Base-by-base conservation (phyloP, 495 filamentous ascomycete species). In the Talaromyces thailandensis region DNA sequence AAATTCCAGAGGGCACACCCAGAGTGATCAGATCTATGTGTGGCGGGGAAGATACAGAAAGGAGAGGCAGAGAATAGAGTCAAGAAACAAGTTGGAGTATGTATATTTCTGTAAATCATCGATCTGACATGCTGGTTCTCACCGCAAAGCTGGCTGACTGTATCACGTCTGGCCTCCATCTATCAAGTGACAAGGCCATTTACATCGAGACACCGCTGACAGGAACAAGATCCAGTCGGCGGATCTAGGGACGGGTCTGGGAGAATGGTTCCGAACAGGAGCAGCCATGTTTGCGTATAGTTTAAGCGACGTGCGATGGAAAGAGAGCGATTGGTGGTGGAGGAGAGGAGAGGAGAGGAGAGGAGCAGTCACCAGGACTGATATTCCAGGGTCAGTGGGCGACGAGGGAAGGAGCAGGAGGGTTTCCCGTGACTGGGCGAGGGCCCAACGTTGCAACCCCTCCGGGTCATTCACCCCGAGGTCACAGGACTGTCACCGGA, bases 121-220 rank as follows among this genome's bases (percentile, higher is more conserved):
- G 26, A 21, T 31, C 26, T 14, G 26, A 2, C 24, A 31, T 18
- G 28, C 55, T 32, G 26, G 9, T 57, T 57, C 6, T 35, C 16
- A 53, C 25, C 24, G 23, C 21, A 25, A 57, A 9, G 24, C 55
- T 11, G 31, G 56, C 26, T 61, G 59, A 61, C 59, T 61, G 40
- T 29, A 61, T 61, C 59, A 61, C 59, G 40, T 61, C 59, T 26
- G 43, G 24, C 26, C 14, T 23, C 29, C 26, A n/a, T 48, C n/a
- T 25, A 61, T 61, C 59, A 61, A 61, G 59, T 61, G 59, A 61
- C 59, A 61, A 31, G 45, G 21, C 43, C 59, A 61, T 48, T 23
- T 31, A 16, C 26, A n/a, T 12, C 3, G 24, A n/a, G 25, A 26
- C 14, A 48, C 6, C 25, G 28, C 37, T 61, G 21, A 16, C 12